Evolutionary conservation across 139 green algal genomes (phyloP).

Genomic region (Chlamydomonas eustigma): DNA sequence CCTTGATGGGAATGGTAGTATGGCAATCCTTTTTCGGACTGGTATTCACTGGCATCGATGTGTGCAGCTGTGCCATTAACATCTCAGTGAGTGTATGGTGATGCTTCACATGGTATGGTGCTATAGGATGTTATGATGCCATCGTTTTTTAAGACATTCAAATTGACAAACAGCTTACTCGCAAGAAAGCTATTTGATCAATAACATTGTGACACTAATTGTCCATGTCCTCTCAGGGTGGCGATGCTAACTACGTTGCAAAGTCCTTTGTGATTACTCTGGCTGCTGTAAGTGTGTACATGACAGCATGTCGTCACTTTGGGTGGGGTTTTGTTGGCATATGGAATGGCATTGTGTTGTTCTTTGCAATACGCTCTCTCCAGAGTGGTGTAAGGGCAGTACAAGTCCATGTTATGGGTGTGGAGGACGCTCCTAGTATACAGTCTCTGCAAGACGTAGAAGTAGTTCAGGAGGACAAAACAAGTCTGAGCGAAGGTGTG

Average conservation of each 20-base stretch:
- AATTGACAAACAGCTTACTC: too few species aligned
- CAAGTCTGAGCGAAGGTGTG: too few species aligned
- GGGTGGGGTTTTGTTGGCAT: conserved; percentile 4
- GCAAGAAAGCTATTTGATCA: too few species aligned
- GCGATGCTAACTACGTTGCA: conserved; percentile 4
- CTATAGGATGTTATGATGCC: too few species aligned
- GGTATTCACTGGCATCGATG: conserved; percentile 7
- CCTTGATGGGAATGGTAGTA: background rate
- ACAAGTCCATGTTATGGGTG: too few species aligned
- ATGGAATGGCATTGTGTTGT: conserved; percentile 2
- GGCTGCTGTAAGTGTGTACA: background rate
- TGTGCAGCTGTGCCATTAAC: background rate
- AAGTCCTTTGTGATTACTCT: conserved; percentile 9
- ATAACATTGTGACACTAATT: too few species aligned
- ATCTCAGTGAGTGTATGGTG: too few species aligned
- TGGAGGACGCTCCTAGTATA: too few species aligned
- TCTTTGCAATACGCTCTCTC: background rate
- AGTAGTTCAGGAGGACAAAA: too few species aligned
- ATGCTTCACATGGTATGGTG: too few species aligned
- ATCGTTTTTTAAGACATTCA: too few species aligned
- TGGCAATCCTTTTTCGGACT: background rate
- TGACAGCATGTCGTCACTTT: background rate
- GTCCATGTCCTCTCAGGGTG: background rate
- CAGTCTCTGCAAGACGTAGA: too few species aligned
- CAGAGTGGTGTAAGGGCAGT: conserved; percentile 1